Conservation (phyloP, 805 yeast genomes). For the Maudiozyma serrabonitensis region DNA sequence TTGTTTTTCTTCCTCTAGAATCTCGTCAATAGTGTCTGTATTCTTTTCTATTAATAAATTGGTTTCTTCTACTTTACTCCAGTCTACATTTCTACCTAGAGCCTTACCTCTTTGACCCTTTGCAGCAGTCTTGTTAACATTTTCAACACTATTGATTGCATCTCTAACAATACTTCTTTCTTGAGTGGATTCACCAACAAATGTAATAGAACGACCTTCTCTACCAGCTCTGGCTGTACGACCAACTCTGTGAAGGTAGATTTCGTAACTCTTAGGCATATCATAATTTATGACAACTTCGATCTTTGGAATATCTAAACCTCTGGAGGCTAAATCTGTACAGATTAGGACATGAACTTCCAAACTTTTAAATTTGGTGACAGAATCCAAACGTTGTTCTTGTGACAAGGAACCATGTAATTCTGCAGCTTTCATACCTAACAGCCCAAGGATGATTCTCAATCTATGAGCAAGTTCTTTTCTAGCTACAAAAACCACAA, state of each 20-base stretch:
- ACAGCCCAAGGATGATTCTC: slow-evolving; percentile 62
- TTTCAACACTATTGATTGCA: slow-evolving; percentile 63
- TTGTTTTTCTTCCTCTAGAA: slow-evolving; percentile 76
- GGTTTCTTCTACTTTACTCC: slow-evolving; percentile 71
- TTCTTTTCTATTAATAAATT: slow-evolving; percentile 53
- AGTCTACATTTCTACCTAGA: slow-evolving; percentile 84
- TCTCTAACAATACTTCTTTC: slow-evolving; percentile 89
- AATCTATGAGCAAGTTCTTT: slow-evolving; percentile 85
- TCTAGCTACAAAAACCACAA: slow-evolving; percentile 84
- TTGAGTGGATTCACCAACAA: slow-evolving; percentile 84
- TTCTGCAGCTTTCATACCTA: slow-evolving; percentile 72
- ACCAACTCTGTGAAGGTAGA: slow-evolving; percentile 95
- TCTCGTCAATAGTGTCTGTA: slow-evolving; percentile 56
- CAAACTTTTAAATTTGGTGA: slow-evolving; percentile 71
- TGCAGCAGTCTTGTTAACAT: slow-evolving; percentile 26
- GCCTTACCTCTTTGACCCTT: slow-evolving; percentile 36
- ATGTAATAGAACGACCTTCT: slow-evolving; percentile 84
- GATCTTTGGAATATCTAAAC: slow-evolving; percentile 96
- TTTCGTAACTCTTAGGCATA: slow-evolving; percentile 88
- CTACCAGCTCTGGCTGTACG: slow-evolving; percentile 99
- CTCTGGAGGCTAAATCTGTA: slow-evolving; percentile 98
- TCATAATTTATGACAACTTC: slow-evolving; percentile 91
- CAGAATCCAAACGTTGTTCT: slow-evolving; percentile 84
- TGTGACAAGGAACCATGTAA: slow-evolving; percentile 78
- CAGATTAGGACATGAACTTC: slow-evolving; percentile 82